These are phyloP conservation scores for Eimeria necatrix DNA, from an alignment of 169 alveolate genomes.

Conservation along the genomic window DNA sequence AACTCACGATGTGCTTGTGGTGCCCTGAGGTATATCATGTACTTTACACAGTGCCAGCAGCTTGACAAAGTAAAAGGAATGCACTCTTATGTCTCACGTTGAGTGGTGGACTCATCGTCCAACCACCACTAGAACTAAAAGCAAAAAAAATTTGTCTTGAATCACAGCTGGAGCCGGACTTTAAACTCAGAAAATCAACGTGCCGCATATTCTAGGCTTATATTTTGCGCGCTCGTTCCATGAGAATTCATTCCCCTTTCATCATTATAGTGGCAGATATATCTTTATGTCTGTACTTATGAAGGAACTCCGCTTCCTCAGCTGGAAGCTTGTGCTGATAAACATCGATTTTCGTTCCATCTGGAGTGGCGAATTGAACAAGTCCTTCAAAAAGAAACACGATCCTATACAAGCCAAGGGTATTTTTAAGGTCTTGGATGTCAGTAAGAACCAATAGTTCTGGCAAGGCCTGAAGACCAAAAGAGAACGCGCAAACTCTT, in stretches of 20 bases:
- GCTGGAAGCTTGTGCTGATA: constrained; percentile 8
- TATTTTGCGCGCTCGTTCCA: neutral
- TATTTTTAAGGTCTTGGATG: constrained; percentile 58
- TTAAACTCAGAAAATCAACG: neutral
- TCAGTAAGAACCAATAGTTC: constrained; percentile 78
- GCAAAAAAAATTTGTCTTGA: neutral
- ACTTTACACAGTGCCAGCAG: too few relatives aligned
- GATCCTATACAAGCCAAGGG: constrained; percentile 64
- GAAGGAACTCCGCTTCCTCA: constrained; percentile 61
- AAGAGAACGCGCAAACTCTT: neutral
- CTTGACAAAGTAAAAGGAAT: too few relatives aligned
- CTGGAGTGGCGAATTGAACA: constrained; percentile 64
- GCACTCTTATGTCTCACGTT: too few relatives aligned
- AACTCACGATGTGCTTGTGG: too few relatives aligned
- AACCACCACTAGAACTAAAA: neutral
- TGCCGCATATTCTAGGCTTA: neutral
- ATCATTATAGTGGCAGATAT: constrained; percentile 51
- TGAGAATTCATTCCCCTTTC: neutral
- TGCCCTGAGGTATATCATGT: too few relatives aligned
- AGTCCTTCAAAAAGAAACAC: constrained; percentile 72
- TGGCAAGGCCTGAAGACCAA: constrained; percentile 53
- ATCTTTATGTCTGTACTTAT: constrained; percentile 42
- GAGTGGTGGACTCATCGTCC: too few relatives aligned
- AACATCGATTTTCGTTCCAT: constrained; percentile 63
- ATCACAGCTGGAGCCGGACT: neutral